Conservation (phyloP, 345 rosid genomes). For the Toxicodendron radicans region DNA sequence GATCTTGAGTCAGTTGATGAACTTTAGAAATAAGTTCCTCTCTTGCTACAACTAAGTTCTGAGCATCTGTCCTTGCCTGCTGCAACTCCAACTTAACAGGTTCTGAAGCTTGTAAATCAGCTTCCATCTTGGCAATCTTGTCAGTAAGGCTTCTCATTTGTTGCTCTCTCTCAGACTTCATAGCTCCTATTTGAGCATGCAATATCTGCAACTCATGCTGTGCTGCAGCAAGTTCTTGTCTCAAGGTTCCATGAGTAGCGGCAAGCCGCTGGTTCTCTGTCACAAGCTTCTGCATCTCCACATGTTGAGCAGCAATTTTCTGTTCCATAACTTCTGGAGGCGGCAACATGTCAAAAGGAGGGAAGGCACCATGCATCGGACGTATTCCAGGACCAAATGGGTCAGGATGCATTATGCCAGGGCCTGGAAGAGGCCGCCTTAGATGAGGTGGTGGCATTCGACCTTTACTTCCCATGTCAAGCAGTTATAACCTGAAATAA, state of each 20-base stretch:
- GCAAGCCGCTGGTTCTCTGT: constrained; percentile 90
- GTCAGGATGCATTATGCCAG: constrained; percentile 57
- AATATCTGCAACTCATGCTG: constrained; percentile 90
- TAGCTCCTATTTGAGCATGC: constrained; percentile 65
- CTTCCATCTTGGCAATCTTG: constrained; percentile 74
- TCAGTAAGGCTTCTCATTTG: constrained; percentile 65
- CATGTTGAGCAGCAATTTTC: constrained; percentile 76
- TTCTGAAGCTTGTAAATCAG: constrained; percentile 69
- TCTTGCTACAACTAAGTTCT: constrained; percentile 60
- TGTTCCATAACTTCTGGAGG: constrained; percentile 90
- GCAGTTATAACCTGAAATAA: constrained; percentile 18
- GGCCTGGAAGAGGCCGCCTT: constrained; percentile 67
- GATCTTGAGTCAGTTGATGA: constrained; percentile 73
- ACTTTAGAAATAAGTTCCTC: constrained; percentile 79
- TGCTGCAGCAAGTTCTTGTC: constrained; percentile 86
- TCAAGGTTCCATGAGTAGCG: constrained; percentile 66
- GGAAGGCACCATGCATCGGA: constrained; percentile 48
- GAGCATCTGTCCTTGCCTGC: constrained; percentile 75
- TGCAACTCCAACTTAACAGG: constrained; percentile 69
- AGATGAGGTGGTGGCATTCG: constrained; percentile 71
- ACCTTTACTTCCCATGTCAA: constrained; percentile 78
- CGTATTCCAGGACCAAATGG: constrained; percentile 51
- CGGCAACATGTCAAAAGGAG: constrained; percentile 70
- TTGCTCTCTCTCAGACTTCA: constrained; percentile 81
- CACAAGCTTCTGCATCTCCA: constrained; percentile 86